Evolutionary conservation across 345 rosid genomes (phyloP).

Genomic region (Erodium maritimum): DNA sequence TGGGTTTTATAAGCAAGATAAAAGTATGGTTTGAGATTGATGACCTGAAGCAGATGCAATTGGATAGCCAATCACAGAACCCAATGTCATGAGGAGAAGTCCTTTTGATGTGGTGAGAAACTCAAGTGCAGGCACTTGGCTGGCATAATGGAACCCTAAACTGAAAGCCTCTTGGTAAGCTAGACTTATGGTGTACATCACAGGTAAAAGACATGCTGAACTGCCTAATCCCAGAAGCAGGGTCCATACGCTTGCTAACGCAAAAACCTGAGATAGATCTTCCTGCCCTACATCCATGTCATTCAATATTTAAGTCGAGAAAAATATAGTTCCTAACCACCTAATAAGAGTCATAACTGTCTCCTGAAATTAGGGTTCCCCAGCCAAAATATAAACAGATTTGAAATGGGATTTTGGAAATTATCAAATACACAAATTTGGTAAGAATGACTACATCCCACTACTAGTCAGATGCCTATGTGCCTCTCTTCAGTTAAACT

Average conservation of each 20-base stretch:
- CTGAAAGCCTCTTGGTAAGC: constrained; percentile 46
- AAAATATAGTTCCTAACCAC: background rate
- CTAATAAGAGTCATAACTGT: background rate
- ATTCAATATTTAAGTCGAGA: constrained; percentile 44
- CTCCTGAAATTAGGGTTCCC: too few species aligned
- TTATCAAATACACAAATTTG: too few species aligned
- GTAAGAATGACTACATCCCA: too few species aligned
- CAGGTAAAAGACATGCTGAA: constrained; percentile 44
- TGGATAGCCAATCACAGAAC: constrained; percentile 61
- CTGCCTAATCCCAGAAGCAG: constrained; percentile 62
- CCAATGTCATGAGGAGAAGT: constrained; percentile 50
- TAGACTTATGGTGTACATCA: constrained; percentile 41
- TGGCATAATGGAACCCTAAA: constrained; percentile 25
- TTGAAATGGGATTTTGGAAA: too few species aligned
- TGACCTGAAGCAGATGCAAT: constrained; percentile 76
- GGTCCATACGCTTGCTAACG: constrained; percentile 80
- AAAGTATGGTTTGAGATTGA: background rate
- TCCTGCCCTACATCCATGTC: constrained; percentile 93
- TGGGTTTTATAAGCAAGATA: too few species aligned
- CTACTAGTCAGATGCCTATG: too few species aligned
- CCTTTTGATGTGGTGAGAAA: constrained; percentile 42
- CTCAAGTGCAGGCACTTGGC: constrained; percentile 33
- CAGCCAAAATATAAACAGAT: too few species aligned
- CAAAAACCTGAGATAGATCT: constrained; percentile 77
- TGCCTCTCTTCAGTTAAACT: background rate